Conservation (phyloP, 2,329 filamentous ascomycete genomes). For the Botrytis cinerea region DNA sequence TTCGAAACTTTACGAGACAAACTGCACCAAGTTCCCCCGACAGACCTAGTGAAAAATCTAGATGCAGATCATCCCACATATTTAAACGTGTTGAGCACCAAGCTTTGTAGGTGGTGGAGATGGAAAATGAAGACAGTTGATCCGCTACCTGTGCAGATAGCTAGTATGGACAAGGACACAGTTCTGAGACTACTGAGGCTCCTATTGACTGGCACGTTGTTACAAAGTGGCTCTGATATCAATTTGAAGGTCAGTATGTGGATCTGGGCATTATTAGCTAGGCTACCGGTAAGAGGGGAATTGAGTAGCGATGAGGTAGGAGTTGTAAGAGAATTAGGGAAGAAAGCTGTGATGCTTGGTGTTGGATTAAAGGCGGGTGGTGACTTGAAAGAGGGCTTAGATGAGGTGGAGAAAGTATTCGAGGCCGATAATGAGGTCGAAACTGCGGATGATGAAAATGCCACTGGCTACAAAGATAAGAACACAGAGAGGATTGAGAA, state of each 20-base stretch:
- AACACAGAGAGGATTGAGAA: neutral
- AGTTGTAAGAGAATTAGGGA: conserved; percentile 76
- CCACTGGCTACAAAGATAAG: conserved; percentile 26
- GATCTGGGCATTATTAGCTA: conserved; percentile 81
- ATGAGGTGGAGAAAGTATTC: conserved; percentile 51
- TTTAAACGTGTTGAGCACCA: conserved; percentile 44
- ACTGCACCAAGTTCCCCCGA: conserved; percentile 58
- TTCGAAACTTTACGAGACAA: conserved; percentile 65
- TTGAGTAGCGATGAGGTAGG: conserved; percentile 75
- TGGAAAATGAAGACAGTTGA: conserved; percentile 54
- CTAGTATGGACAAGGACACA: conserved; percentile 65
- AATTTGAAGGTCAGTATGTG: conserved; percentile 72
- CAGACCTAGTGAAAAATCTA: conserved; percentile 55
- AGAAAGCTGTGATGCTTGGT: conserved; percentile 64
- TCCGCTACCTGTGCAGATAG: conserved; percentile 60
- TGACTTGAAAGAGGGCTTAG: conserved; percentile 45
- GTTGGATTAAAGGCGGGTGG: conserved; percentile 40
- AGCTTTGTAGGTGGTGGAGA: conserved; percentile 56
- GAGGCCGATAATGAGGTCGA: conserved; percentile 48
- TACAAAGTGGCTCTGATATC: conserved; percentile 60
- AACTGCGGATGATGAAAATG: conserved; percentile 41
- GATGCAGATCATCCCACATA: conserved; percentile 52
- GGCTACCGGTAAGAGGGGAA: conserved; percentile 72
- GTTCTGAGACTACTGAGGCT: conserved; percentile 67
- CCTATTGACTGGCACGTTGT: conserved; percentile 59